Percentiles rank a stretch among this genome's conserved stretches.
These are phyloP conservation scores for Mycena alexandri DNA, from an alignment of 768 basidiomycete species.

Conservation along the genomic window DNA sequence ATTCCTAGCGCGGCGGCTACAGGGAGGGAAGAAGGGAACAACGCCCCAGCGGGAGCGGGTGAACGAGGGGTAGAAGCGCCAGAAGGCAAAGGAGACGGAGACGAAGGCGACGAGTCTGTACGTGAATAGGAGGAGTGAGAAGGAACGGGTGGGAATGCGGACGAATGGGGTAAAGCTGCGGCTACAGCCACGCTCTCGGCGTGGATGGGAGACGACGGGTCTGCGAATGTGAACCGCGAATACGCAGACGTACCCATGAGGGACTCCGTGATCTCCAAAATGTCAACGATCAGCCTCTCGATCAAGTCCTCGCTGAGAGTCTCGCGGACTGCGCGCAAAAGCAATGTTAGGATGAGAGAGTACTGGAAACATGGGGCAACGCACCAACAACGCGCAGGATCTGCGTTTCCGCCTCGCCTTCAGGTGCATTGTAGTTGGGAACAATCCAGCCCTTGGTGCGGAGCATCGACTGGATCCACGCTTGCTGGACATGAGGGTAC, in stretches of 20 bases:
- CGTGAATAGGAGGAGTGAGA: slow-evolving; percentile 27
- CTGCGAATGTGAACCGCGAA: slow-evolving; percentile 29
- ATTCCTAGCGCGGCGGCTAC: slow-evolving; percentile 16
- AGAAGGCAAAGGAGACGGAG: slow-evolving; percentile 7
- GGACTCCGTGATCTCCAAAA: slow-evolving; percentile 61
- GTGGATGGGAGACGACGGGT: slow-evolving; percentile 15
- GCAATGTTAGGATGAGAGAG: slow-evolving; percentile 43
- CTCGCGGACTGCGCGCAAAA: slow-evolving; percentile 59
- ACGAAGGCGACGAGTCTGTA: background rate
- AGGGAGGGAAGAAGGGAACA: slow-evolving; percentile 15
- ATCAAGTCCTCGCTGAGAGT: slow-evolving; percentile 66
- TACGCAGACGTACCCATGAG: slow-evolving; percentile 55
- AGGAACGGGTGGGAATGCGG: slow-evolving; percentile 20
- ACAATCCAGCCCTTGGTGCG: slow-evolving; percentile 64
- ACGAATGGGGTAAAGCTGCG: slow-evolving; percentile 24
- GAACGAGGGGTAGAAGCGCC: background rate
- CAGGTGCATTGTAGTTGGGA: slow-evolving; percentile 69
- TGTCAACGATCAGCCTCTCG: slow-evolving; percentile 64
- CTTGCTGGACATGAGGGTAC: slow-evolving; percentile 67
- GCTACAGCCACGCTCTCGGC: slow-evolving; percentile 8
- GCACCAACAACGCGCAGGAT: slow-evolving; percentile 70
- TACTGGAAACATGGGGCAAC: slow-evolving; percentile 31
- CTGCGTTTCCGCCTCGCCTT: slow-evolving; percentile 63
- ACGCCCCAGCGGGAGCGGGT: background rate
- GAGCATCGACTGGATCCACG: slow-evolving; percentile 57